Conservation (phyloP, 2,329 filamentous ascomycete genomes). For the Leptographium wingfieldii region DNA sequence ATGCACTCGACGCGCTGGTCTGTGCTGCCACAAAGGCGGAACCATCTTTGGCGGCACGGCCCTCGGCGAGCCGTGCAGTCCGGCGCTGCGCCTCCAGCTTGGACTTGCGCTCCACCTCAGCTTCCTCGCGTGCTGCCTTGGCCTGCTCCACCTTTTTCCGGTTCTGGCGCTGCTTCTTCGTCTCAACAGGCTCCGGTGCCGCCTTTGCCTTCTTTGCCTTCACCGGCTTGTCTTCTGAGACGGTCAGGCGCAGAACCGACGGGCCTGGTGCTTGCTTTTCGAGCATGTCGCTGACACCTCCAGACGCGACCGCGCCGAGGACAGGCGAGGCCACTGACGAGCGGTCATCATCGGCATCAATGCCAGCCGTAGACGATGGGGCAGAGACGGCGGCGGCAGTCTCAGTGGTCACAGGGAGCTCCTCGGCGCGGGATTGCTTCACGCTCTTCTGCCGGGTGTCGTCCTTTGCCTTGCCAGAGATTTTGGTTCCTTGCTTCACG, state of each 20-base stretch:
- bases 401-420: conserved; percentile 25
- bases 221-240: conserved; percentile 42
- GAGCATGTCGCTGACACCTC: conserved; percentile 83
- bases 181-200: conserved; percentile 54
- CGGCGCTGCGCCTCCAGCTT: conserved; percentile 75
- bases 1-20: conserved; percentile 24
- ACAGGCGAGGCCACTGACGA: conserved; percentile 58
- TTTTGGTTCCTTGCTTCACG: conserved; percentile 56
- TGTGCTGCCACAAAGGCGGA: conserved; percentile 39
- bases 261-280: conserved; percentile 57
- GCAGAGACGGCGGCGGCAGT: conserved; percentile 36
- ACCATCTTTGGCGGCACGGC: conserved; percentile 72
- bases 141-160: conserved; percentile 74
- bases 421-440: conserved; percentile 53
- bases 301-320: conserved; percentile 41
- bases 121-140: conserved; percentile 61
- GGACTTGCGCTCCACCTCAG: conserved; percentile 64
- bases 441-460: conserved; percentile 58
- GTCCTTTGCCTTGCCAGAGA: conserved; percentile 37
- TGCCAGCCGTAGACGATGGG: conserved; percentile 58
- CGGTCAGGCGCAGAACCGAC: conserved; percentile 66
- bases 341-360: conserved; percentile 69
- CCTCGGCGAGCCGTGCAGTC: conserved; percentile 68
- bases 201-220: conserved; percentile 49
- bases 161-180: conserved; percentile 94